Percentiles rank a stretch among this genome's conserved stretches.
phyloP scores from a whole-genome alignment of 495 filamentous ascomycete genomes.

The Hypoxylon cercidicola region DNA sequence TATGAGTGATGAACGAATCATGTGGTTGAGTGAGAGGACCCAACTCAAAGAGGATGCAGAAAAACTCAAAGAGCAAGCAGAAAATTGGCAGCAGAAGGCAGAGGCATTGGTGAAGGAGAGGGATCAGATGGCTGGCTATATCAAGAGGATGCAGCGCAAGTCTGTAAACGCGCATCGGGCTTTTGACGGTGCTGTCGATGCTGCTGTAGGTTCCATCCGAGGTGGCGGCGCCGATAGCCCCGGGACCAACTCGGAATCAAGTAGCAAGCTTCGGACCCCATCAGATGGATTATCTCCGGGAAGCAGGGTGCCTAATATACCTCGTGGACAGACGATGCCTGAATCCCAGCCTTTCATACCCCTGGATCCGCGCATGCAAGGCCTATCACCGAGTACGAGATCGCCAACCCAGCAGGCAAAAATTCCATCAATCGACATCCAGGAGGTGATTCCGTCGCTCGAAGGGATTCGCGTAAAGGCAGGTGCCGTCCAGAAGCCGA shows the following conservation, averaged over 20 bases:
- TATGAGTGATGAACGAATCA: constrained; percentile 55
- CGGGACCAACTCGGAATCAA: constrained; percentile 23
- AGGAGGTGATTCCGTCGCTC: constrained; percentile 56
- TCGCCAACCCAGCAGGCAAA: constrained; percentile 32
- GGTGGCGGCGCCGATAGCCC: constrained; percentile 40
- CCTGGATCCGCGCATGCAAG: constrained; percentile 47
- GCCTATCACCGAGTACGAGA: constrained; percentile 23
- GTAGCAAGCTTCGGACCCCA: constrained; percentile 14
- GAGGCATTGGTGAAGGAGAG: constrained; percentile 36
- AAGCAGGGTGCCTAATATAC: constrained; percentile 7
- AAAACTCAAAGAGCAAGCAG: too few species aligned
- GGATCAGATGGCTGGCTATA: constrained; percentile 23
- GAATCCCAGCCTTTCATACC: constrained; percentile 46
- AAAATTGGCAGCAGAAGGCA: constrained; percentile 42
- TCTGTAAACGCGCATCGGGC: neutral
- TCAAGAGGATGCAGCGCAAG: constrained; percentile 7
- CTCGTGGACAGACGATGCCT: constrained; percentile 40
- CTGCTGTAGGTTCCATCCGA: constrained; percentile 29
- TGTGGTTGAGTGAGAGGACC: constrained; percentile 53
- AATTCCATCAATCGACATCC: constrained; percentile 55
- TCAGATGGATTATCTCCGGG: constrained; percentile 30
- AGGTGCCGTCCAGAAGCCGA: constrained; percentile 52
- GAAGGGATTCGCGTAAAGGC: constrained; percentile 59
- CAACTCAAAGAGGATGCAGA: constrained; percentile 43
- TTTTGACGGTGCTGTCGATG: constrained; percentile 27